Evolutionary conservation across 176 grass and related monocot species (phyloP).

Genomic region (Tuctoria greenei): DNA sequence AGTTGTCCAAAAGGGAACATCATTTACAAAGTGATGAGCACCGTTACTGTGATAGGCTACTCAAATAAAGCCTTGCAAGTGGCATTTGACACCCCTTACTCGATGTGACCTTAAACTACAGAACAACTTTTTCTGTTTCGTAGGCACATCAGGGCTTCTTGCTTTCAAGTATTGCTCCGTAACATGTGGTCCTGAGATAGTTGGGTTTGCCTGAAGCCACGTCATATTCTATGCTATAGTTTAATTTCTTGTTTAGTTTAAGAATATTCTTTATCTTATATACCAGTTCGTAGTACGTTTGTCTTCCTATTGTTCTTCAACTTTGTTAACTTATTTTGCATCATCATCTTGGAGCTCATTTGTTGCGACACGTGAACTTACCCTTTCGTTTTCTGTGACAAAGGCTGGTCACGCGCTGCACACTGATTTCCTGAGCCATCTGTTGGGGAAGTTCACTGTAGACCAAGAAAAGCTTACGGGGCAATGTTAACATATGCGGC

Average conservation of each 20-base stretch:
- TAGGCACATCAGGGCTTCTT: conserved; percentile 22
- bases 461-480: conserved; percentile 28
- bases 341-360: background rate
- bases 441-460: conserved; percentile 19
- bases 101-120: conserved; percentile 40
- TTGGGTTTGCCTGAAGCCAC: conserved; percentile 36
- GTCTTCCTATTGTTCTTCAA: background rate
- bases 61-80: conserved; percentile 21
- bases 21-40: conserved; percentile 32
- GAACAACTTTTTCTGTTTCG: background rate
- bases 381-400: conserved; percentile 25
- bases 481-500: background rate
- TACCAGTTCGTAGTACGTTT: conserved; percentile 1
- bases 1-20: conserved; percentile 16
- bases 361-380: conserved; percentile 2
- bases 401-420: conserved; percentile 66
- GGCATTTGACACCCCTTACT: conserved; percentile 27
- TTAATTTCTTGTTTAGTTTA: background rate
- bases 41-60: conserved; percentile 20
- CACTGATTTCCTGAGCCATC: conserved; percentile 45
- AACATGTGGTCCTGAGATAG: conserved; percentile 35
- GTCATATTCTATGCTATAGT: conserved; percentile 38
- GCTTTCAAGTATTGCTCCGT: conserved; percentile 26
- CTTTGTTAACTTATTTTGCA: background rate
- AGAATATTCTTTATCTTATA: conserved; percentile 22